These are phyloP conservation scores for Uronychia setigera DNA, from an alignment of 73 alveolate genomes.

Conservation along the genomic window DNA sequence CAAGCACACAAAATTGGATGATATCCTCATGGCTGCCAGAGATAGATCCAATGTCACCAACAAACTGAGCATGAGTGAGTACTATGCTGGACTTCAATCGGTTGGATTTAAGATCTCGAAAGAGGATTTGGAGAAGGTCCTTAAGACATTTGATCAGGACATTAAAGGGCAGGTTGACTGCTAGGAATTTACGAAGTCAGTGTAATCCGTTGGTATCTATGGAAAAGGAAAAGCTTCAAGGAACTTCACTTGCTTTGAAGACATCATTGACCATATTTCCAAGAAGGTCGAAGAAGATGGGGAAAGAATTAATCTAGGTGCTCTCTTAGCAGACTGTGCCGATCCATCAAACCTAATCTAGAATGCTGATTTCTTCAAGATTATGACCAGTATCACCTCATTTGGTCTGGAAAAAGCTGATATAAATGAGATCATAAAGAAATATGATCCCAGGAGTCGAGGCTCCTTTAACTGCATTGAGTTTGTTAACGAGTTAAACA, in stretches of 20 bases:
- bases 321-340: not conserved
- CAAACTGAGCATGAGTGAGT: not conserved
- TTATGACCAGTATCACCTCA: not conserved
- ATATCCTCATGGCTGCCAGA: not conserved
- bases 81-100: not conserved
- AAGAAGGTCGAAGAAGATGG: not conserved
- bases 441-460: not conserved
- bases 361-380: not conserved
- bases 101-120: not conserved
- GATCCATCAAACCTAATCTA: not conserved
- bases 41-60: not conserved
- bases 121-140: not conserved
- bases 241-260: not conserved
- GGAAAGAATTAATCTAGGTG: not conserved
- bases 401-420: not conserved
- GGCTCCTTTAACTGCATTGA: not conserved
- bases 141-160: not conserved
- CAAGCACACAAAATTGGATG: not conserved
- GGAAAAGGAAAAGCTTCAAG: not conserved
- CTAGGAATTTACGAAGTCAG: not conserved
- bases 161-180: not conserved
- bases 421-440: not conserved
- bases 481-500: not conserved
- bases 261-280: not conserved
- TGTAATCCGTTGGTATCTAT: not conserved